Evolutionary conservation across 2,329 filamentous ascomycete genomes (phyloP).

Genomic region (Neurospora sp.): DNA sequence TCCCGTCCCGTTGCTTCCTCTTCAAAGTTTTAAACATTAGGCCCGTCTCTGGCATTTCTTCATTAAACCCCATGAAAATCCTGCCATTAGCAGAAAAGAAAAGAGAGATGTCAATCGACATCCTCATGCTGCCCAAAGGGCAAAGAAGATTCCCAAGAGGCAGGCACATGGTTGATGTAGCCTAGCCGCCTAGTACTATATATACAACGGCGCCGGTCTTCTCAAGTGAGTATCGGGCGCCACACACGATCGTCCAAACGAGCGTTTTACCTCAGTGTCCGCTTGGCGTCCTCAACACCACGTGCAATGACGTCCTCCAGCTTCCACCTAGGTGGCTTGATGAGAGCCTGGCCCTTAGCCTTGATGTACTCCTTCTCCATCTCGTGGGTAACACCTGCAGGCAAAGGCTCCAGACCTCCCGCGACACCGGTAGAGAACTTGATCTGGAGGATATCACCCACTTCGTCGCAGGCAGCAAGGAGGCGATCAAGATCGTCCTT

Average conservation of each 20-base stretch:
- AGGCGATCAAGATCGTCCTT: conserved; percentile 95
- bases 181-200: background rate
- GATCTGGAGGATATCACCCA: conserved; percentile 83
- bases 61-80: conserved; percentile 3
- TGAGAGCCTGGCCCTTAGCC: conserved; percentile 57
- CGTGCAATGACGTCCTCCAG: conserved; percentile 71
- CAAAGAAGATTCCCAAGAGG: background rate
- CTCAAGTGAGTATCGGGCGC: background rate
- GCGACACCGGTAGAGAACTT: conserved; percentile 97
- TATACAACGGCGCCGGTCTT: background rate
- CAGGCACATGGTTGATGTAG: background rate
- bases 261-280: conserved; percentile 18
- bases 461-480: conserved; percentile 80
- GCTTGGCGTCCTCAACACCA: conserved; percentile 22
- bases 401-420: conserved; percentile 70
- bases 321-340: conserved; percentile 70
- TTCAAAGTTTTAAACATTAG: background rate
- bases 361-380: conserved; percentile 61
- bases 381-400: conserved; percentile 60
- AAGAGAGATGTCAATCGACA: background rate
- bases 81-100: background rate
- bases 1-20: background rate
- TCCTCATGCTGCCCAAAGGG: background rate
- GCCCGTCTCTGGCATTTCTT: background rate
- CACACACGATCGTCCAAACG: background rate